Percentiles rank a stretch among this genome's conserved stretches.
These are phyloP conservation scores for Candida sonorensis DNA, from an alignment of 805 yeast genomes.

Conservation along the genomic window DNA sequence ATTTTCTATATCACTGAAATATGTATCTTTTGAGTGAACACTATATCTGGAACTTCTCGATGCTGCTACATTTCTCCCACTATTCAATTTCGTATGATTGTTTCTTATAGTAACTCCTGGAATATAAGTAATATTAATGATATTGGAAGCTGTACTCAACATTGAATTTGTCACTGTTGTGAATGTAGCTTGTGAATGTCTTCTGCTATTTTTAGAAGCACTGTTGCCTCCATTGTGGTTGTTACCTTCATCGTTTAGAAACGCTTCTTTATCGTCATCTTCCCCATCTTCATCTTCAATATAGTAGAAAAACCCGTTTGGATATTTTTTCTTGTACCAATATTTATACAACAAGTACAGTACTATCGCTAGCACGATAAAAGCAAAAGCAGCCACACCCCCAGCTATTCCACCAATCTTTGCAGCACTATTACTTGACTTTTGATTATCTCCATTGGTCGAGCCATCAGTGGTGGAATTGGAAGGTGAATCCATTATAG, in stretches of 20 bases:
- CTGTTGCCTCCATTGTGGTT: slow-evolving; percentile 7
- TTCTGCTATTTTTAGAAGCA: slow-evolving; percentile 17
- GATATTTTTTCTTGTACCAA: slow-evolving; percentile 33
- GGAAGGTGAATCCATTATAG: slow-evolving; percentile 11
- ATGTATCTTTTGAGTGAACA: slow-evolving; percentile 27
- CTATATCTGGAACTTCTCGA: no score
- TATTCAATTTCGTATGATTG: slow-evolving; percentile 19
- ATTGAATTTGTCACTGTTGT: slow-evolving; percentile 50
- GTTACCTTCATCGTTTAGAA: slow-evolving; percentile 3
- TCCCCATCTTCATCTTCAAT: slow-evolving; percentile 24
- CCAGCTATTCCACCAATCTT: slow-evolving; percentile 61
- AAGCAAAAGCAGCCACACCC: slow-evolving; percentile 59
- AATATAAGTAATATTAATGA: slow-evolving; percentile 86
- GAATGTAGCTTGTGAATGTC: slow-evolving; percentile 24
- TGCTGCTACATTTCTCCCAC: no score
- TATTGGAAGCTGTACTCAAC: slow-evolving; percentile 75
- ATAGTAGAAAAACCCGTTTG: slow-evolving; percentile 23
- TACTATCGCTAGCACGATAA: slow-evolving; percentile 30
- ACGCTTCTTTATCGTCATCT: slow-evolving; percentile 18
- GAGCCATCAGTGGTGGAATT: slow-evolving; percentile 4
- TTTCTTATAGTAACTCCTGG: slow-evolving; percentile 82
- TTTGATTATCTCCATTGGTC: no score
- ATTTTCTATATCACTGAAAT: slow-evolving; percentile 26
- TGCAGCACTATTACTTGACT: slow-evolving; percentile 14
- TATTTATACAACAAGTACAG: slow-evolving; percentile 36